phyloP scores from a whole-genome alignment of 169 alveolate genomes.

The Cryptosporidium viatorum region DNA sequence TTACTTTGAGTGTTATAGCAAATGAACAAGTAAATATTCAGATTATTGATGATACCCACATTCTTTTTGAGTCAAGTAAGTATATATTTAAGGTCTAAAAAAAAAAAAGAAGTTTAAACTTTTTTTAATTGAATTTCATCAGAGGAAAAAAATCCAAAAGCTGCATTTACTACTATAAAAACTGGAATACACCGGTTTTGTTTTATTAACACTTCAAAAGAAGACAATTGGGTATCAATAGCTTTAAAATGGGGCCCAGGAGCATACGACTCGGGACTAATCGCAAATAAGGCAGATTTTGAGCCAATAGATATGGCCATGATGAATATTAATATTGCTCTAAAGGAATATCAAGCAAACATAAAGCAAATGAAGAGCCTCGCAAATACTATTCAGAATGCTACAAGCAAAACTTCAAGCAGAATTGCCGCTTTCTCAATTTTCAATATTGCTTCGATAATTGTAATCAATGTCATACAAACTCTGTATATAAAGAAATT shows the following conservation, averaged over 20 bases:
- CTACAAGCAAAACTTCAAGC: slow-evolving; percentile 30
- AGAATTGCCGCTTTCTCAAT: slow-evolving; percentile 42
- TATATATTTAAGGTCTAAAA: not conserved
- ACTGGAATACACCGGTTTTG: slow-evolving; percentile 49
- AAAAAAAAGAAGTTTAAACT: not conserved
- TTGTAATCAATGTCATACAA: slow-evolving; percentile 27
- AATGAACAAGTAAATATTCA: slow-evolving; percentile 2
- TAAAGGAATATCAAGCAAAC: slow-evolving; percentile 56
- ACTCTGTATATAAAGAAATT: slow-evolving; percentile 43
- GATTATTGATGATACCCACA: slow-evolving; percentile 11
- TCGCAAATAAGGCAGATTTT: slow-evolving; percentile 53
- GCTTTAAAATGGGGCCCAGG: slow-evolving; percentile 64
- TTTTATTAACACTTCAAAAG: not conserved
- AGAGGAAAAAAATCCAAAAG: slow-evolving; percentile 36
- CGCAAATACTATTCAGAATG: not conserved
- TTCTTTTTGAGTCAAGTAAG: slow-evolving; percentile 47
- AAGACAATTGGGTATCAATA: slow-evolving; percentile 10
- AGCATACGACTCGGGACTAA: slow-evolving; percentile 34
- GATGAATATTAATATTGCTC: slow-evolving; percentile 30
- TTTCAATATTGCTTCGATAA: slow-evolving; percentile 18
- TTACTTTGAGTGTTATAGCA: slow-evolving; percentile 9
- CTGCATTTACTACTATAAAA: slow-evolving; percentile 54
- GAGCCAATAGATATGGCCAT: slow-evolving; percentile 30
- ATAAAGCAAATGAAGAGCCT: slow-evolving; percentile 25
- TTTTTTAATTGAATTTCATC: too few species aligned